A percentile compares a stretch with the other conserved stretches of the same genome.
These are phyloP conservation scores for Telfairia occidentalis DNA, from an alignment of 331 rosid species.

Conservation along the genomic window DNA sequence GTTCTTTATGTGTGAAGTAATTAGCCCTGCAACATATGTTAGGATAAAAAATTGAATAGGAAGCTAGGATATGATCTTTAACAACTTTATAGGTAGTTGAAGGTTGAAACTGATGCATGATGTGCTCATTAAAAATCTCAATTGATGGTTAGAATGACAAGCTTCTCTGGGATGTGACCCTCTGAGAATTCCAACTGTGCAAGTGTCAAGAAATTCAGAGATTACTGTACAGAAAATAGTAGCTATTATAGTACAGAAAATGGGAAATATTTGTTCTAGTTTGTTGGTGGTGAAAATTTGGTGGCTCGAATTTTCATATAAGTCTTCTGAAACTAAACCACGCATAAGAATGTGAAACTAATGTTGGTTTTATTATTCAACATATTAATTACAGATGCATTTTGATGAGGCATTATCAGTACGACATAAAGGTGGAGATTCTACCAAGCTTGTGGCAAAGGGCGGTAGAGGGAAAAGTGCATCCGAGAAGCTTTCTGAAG, in stretches of 20 bases:
- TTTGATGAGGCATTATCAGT: conserved; percentile 92
- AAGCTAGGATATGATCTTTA: not conserved
- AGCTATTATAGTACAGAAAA: not conserved
- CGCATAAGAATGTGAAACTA: not conserved
- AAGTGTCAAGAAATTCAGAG: not conserved
- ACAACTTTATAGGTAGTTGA: not conserved
- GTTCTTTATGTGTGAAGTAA: too few relatives aligned
- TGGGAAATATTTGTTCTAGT: not conserved
- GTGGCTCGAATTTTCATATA: not conserved
- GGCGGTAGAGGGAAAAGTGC: conserved; percentile 75
- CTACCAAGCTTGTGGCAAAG: conserved; percentile 70
- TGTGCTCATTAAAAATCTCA: not conserved
- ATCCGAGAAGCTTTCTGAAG: conserved; percentile 77
- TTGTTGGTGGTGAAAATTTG: not conserved
- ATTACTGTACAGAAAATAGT: not conserved
- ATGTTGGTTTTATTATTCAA: not conserved
- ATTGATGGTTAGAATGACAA: not conserved
- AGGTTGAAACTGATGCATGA: not conserved
- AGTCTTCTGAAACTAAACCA: not conserved
- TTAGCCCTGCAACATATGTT: too few relatives aligned
- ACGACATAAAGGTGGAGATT: conserved; percentile 68
- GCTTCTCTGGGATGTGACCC: not conserved
- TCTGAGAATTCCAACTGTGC: not conserved
- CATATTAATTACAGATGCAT: conserved; percentile 52
- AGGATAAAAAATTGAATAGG: not conserved